A percentile compares a stretch with the other conserved stretches of the same genome.
Conservation (phyloP, 106 monocot species). For the Dendrobium catenatum region DNA sequence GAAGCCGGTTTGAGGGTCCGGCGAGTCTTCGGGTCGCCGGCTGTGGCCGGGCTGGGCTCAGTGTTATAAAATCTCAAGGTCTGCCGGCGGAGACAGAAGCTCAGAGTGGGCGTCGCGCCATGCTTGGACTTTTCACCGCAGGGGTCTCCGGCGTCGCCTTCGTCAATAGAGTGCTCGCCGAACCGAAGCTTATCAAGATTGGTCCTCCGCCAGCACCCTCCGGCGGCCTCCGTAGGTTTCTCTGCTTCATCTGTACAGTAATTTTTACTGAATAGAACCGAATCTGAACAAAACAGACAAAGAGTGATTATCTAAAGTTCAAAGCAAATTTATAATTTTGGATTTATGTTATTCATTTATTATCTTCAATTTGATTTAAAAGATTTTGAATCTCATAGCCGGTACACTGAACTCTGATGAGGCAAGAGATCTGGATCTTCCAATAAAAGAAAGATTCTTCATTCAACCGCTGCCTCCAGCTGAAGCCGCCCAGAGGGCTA, state of each 20-base stretch:
- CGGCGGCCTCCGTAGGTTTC: conserved; percentile 77
- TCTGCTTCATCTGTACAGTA: background rate
- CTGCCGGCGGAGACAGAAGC: conserved; percentile 12
- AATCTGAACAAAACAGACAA: too few relatives aligned
- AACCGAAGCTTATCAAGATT: conserved; percentile 60
- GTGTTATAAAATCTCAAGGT: conserved; percentile 36
- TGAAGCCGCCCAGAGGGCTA: conserved; percentile 54
- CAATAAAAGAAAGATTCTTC: conserved; percentile 67
- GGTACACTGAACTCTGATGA: conserved; percentile 79
- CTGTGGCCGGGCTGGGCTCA: background rate
- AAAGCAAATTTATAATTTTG: too few relatives aligned
- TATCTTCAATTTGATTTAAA: too few relatives aligned
- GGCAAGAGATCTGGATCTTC: conserved; percentile 60
- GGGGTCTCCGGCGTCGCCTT: conserved; percentile 57
- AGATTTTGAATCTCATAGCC: conserved; percentile 17
- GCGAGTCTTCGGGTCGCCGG: conserved; percentile 5
- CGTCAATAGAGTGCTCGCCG: conserved; percentile 65
- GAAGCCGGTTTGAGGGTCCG: conserved; percentile 15
- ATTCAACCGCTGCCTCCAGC: conserved; percentile 57
- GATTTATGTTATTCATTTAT: too few relatives aligned
- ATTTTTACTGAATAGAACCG: background rate
- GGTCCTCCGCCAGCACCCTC: conserved; percentile 86
- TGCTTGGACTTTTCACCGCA: conserved; percentile 55
- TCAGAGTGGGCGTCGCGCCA: conserved; percentile 44
- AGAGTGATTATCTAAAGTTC: too few relatives aligned